Evolutionary conservation across 768 basidiomycete genomes (phyloP), one percentile per base, ranked within the genome.

Genomic region (Mycena alexandri): DNA sequence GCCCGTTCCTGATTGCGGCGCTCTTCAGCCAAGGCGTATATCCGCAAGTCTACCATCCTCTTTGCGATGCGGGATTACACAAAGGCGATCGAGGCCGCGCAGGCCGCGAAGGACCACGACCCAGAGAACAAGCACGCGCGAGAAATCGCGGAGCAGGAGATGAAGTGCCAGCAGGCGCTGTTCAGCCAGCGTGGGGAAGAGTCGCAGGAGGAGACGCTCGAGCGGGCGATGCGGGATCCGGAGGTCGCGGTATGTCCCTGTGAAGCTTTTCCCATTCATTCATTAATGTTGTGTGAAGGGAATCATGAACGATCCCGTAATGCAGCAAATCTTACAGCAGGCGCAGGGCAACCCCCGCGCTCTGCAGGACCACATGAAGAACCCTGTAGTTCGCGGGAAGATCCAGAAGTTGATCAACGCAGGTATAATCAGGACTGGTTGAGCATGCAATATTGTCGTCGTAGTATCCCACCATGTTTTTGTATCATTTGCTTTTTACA

Each of bases 181-280:
- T 92, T 89, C 77, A 83, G 83, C 54, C 90, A 98, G 77, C 89
- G 95, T 17, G 86, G 90, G 21, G 89, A 85, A 47, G 97, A 99
- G 82, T 89, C 89, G 10, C 95, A 98, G 75, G 96, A 99, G 76
- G 88, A 99, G 83, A 94, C 96, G 21, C 82, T 98, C 69, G 87
- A 92, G 73, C 87, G 97, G 56, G 98, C 97, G 10, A 98, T 98
- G 96, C 87, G 95, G 60, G 98, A 99, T 83, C 98, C 98, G 14
- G 98, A 98, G 80, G 87, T 98, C 59, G 93, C 92, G 71, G 93
- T 94, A 82, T 72, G 93, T 85, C 14, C 7, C 56, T 48, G 38
- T 63, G 50, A 29, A 22, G 17, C 19, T 50, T 41, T 71, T 63
- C 16, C 46, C 58, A 1, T n/a, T 43, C 24, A 22, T 62, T 56